Evolutionary conservation across 176 grass and related monocot genomes (phyloP), one percentile per base, ranked within the genome.

Genomic region (Hordeum vulgare): DNA sequence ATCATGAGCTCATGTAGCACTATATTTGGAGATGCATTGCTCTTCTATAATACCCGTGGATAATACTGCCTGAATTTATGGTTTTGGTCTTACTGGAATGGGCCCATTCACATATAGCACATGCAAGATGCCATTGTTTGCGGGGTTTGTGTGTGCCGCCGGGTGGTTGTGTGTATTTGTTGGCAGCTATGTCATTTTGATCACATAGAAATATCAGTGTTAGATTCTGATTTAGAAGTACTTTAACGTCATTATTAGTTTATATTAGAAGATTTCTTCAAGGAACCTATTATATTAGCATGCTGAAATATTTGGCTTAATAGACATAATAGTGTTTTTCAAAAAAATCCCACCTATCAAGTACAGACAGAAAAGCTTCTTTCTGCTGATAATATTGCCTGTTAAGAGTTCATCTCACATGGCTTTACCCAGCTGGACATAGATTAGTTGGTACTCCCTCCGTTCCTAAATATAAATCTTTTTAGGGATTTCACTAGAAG

Each of bases 1-100:
- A 88, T 81, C 11, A 37, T 14, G 4, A 60, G 65, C 77, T 56
- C 14, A 45, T 4, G 27, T 33, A 76, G 2, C 31, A 60, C 42
- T 70, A 54, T 37, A 69, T 76, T 61, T 44, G 37, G 35, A 56
- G 11, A 74, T 79, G 81, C 26, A 72, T 64, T 86, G 41, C 51
- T 73, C 14, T 23, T 44, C 11, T 42, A 66, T 74, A 35, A 18
- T 86, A 78, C 34, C 61, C 33, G 21, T 68, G 2, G 37, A 77
- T 51, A 68, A 20, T 40, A 3, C 12, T 83, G 37, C 54, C 35
- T 8, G 45, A 1, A 81, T 10, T 86, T 71, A 64, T 71, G 61
- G 8, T 56, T 42, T 73, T 74, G 79, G 15, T 71, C 40, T 20
- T 65, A 45, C 73, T 74, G 74, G 10, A 28, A 14, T 8, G 4